Conservation (phyloP, 352 stramenopile species). For the Pythium utonaiense region DNA sequence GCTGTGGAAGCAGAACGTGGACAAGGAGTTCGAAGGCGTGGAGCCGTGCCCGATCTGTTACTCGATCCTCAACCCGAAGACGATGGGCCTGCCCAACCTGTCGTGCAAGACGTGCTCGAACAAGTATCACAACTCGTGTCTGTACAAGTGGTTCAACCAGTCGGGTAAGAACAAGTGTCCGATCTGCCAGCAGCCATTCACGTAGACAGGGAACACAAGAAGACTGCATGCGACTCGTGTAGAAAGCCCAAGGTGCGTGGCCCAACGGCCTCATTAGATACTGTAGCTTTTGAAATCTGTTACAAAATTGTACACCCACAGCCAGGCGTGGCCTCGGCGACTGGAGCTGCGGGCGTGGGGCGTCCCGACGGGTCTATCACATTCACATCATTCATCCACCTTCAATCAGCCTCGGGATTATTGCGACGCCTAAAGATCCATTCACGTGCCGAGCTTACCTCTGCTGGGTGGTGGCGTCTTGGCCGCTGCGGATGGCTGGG, state of each 20-base stretch:
- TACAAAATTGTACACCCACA: constrained; percentile 63
- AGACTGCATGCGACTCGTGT: no score
- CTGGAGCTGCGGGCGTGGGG: constrained; percentile 14
- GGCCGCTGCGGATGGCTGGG: background rate
- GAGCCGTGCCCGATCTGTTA: constrained; percentile 93
- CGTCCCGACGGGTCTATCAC: constrained; percentile 24
- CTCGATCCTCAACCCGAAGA: constrained; percentile 90
- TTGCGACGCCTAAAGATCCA: background rate
- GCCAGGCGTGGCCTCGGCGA: constrained; percentile 37
- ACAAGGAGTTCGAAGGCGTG: constrained; percentile 91
- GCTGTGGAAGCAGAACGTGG: constrained; percentile 91
- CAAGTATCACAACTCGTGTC: constrained; percentile 92
- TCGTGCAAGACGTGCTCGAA: constrained; percentile 91
- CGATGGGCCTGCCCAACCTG: constrained; percentile 84
- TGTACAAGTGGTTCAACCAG: constrained; percentile 95
- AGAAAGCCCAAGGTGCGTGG: background rate
- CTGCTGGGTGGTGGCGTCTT: constrained; percentile 15
- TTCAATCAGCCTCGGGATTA: background rate
- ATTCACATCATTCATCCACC: background rate
- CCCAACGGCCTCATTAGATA: background rate
- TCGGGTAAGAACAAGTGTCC: constrained; percentile 93
- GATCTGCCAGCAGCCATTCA: constrained; percentile 90
- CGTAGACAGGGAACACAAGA: constrained; percentile 24
- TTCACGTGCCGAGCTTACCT: background rate
- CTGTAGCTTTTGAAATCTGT: background rate